Percentiles rank a stretch among this genome's conserved stretches.
phyloP scores from a whole-genome alignment of 1,284 basidiomycete genomes.

The Cutaneotrichosporon cyanovorans region DNA sequence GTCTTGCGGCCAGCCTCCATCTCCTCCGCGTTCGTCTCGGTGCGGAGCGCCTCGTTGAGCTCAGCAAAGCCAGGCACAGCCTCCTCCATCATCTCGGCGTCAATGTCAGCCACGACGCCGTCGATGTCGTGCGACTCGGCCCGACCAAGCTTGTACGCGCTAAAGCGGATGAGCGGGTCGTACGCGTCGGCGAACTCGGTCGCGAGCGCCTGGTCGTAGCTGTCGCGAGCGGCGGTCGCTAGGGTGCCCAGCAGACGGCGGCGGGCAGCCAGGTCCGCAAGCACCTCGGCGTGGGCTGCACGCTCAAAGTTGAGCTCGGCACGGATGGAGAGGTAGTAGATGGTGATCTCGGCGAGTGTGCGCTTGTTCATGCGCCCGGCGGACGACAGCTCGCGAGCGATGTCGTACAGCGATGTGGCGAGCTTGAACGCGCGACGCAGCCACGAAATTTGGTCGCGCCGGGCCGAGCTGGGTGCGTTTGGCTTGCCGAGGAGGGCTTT shows the following conservation, averaged over 20 bases:
- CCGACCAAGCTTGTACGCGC: conserved; percentile 70
- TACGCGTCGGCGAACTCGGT: conserved; percentile 76
- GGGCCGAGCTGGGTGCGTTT: conserved; percentile 13
- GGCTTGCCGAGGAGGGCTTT: conserved; percentile 41
- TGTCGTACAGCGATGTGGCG: conserved; percentile 68
- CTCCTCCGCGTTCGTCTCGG: conserved; percentile 46
- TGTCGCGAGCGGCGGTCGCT: conserved; percentile 52
- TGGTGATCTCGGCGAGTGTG: conserved; percentile 42
- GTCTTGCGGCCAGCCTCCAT: conserved; percentile 52
- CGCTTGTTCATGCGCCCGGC: conserved; percentile 19
- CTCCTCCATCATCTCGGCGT: conserved; percentile 56
- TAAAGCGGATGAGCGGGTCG: conserved; percentile 84
- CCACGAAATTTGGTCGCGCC: conserved; percentile 48
- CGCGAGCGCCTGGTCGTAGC: conserved; percentile 82
- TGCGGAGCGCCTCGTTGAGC: conserved; percentile 29
- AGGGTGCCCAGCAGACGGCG: conserved; percentile 62
- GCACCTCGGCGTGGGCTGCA: conserved; percentile 68
- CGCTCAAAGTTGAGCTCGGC: conserved; percentile 48
- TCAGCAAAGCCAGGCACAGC: conserved; percentile 29
- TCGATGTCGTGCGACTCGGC: conserved; percentile 72
- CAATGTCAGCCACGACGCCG: conserved; percentile 65
- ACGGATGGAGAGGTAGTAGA: conserved; percentile 44
- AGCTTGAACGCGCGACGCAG: conserved; percentile 79
- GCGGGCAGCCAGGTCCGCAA: conserved; percentile 70
- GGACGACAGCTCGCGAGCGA: conserved; percentile 57